Percentiles rank a stretch among this genome's conserved stretches.
phyloP scores from a whole-genome alignment of 2,329 filamentous ascomycete species.

The Sporothrix variecibatus region DNA sequence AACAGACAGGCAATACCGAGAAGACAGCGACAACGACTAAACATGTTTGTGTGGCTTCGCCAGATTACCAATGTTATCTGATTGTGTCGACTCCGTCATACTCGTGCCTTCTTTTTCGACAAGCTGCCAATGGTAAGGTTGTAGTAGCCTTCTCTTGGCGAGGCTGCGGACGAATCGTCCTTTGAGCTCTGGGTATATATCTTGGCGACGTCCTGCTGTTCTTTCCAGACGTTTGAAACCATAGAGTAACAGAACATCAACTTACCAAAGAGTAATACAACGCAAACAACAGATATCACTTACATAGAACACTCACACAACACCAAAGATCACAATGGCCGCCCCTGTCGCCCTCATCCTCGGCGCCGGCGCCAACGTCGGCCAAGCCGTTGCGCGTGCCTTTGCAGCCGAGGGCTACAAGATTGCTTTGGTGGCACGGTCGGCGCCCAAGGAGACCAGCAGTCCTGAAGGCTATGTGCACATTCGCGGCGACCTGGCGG shows the following conservation, averaged over 20 bases:
- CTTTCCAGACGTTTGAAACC: neutral
- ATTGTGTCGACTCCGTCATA: no score
- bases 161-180: constrained; percentile 2
- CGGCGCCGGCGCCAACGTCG: constrained; percentile 47
- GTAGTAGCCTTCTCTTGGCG: neutral
- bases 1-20: neutral
- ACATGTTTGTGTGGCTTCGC: neutral
- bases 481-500: constrained; percentile 41
- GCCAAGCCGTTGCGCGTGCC: constrained; percentile 39
- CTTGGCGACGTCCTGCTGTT: neutral
- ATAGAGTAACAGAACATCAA: neutral
- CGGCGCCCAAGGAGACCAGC: constrained; percentile 35
- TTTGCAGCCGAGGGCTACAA: constrained; percentile 47
- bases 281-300: neutral
- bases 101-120: no score
- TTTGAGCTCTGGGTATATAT: neutral
- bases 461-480: constrained; percentile 36
- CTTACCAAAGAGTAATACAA: neutral
- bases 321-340: neutral
- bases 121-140: neutral
- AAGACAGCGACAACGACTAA: neutral
- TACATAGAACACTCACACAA: neutral
- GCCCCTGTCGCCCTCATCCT: constrained; percentile 43
- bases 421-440: constrained; percentile 44
- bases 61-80: no score